Evolutionary conservation across 2,329 filamentous ascomycete genomes (phyloP), one percentile per base, ranked within the genome.

Genomic region (Calycina marina): DNA sequence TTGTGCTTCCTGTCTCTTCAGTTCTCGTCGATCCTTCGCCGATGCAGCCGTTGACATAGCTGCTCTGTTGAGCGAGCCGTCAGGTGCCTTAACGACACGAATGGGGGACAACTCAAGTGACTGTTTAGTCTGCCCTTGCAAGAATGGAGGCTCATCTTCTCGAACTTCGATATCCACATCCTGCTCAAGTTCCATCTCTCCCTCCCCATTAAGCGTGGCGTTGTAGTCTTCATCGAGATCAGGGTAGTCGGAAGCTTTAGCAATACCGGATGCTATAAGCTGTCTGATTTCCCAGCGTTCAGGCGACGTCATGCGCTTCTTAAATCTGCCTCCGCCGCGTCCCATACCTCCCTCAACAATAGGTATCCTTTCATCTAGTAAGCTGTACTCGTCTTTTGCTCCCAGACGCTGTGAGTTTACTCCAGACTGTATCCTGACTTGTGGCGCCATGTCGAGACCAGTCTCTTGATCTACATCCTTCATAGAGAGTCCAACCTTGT

Each of bases 271-370:
- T 3, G 88, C 85, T 49, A 98, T 96, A 32, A 98, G 65, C 51
- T 98, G 90, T 40, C 88, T 75, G 40, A 98, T 94, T 54, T 98
- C 90, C 88, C 90, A 98, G 50, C 90, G 66, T 53, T 98, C 90
- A 1, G 90, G 90, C 10, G 88, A 94, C 0, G 88, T 96, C 77
- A 96, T 77, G 32, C 90, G 70, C 61, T 98, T 98, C 54, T 82
- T 84, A 34, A 77, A 77, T 28, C 65, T 69, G 43, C 65, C 61
- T 1, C 63, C 65, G 25, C 63, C 62, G 29, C 45, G 29, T 32
- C 66, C 59, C 17, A 65, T 65, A 24, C 70, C 65, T 25, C 62
- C 64, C 46, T 81, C 74, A 37, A 83, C 70, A 10, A 78, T 67
- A 2, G 74, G 69, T 1, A 77, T 66, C 29, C 57, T 57, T 20